phyloP scores from a whole-genome alignment of 1,284 basidiomycete genomes.

The Ceratobasidium sp. region DNA sequence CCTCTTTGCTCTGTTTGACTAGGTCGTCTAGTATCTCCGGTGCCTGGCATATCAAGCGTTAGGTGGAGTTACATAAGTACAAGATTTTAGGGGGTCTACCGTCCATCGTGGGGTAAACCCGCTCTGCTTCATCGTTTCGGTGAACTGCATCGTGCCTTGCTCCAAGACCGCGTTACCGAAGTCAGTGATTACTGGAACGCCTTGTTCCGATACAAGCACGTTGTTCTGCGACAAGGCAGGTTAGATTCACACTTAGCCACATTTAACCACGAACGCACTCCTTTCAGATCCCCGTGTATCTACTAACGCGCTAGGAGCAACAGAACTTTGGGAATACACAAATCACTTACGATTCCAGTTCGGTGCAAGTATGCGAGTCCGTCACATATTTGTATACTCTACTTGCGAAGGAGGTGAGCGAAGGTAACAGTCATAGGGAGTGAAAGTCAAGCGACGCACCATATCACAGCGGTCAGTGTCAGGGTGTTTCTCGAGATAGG shows the following conservation, averaged over 20 bases:
- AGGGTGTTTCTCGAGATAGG: neutral
- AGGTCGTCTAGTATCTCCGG: conserved; percentile 9
- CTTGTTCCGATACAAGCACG: conserved; percentile 6
- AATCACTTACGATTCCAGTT: conserved; percentile 5
- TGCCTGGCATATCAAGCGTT: neutral
- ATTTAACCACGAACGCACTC: neutral
- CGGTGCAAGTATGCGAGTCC: conserved; percentile 4
- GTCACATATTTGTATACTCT: conserved; percentile 5
- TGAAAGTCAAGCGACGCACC: neutral
- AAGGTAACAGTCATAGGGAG: neutral
- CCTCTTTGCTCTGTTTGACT: neutral
- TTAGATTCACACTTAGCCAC: neutral
- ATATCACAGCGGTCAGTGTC: neutral
- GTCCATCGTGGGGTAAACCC: conserved; percentile 3
- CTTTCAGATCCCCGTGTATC: conserved; percentile 16
- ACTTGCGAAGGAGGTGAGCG: too few species aligned
- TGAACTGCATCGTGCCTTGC: neutral
- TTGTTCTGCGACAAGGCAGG: neutral
- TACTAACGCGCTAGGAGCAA: neutral
- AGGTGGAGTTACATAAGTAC: neutral
- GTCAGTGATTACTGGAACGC: neutral
- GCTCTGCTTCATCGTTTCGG: neutral
- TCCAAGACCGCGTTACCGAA: neutral
- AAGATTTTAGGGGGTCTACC: neutral
- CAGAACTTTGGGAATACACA: too few species aligned